phyloP scores from a whole-genome alignment of 306 rosid species.

The Amphicarpaea edgeworthii region DNA sequence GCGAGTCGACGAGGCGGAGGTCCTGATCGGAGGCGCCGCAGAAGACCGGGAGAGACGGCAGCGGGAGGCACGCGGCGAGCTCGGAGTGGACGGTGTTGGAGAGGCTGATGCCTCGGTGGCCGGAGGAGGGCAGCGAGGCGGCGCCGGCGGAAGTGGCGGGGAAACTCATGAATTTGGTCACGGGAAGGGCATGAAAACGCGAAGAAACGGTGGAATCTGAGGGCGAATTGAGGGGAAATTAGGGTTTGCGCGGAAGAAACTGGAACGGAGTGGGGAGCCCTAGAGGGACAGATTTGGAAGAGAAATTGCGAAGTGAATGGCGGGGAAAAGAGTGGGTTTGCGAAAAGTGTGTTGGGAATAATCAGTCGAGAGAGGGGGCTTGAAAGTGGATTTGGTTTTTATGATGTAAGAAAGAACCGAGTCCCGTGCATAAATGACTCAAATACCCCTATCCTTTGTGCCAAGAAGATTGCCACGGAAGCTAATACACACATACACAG shows the following conservation, averaged over 20 bases:
- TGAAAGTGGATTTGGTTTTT: constrained; percentile 49
- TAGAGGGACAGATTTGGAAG: constrained; percentile 63
- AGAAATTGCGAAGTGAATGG: constrained; percentile 71
- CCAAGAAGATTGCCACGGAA: constrained; percentile 5
- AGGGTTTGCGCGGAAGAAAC: constrained; percentile 48
- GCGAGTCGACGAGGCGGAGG: constrained; percentile 70
- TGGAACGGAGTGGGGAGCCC: constrained; percentile 53
- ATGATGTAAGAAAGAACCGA: constrained; percentile 29
- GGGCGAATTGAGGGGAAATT: constrained; percentile 46
- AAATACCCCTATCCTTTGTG: constrained; percentile 31
- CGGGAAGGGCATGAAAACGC: constrained; percentile 51
- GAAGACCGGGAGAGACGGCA: constrained; percentile 93
- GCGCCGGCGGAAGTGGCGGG: constrained; percentile 47
- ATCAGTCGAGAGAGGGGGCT: constrained; percentile 36
- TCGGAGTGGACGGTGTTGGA: constrained; percentile 88
- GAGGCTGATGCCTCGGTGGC: constrained; percentile 72
- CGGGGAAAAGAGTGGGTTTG: constrained; percentile 76
- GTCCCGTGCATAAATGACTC: constrained; percentile 5
- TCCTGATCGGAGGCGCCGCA: constrained; percentile 81
- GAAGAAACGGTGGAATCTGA: constrained; percentile 47
- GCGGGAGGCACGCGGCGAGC: constrained; percentile 86
- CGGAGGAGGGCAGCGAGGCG: constrained; percentile 32
- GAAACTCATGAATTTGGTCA: constrained; percentile 68
- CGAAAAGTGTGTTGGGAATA: constrained; percentile 48
- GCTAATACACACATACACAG: neutral